These are phyloP conservation scores for Trypanosoma congolense DNA, from an alignment of 208 protist species.

Conservation along the genomic window DNA sequence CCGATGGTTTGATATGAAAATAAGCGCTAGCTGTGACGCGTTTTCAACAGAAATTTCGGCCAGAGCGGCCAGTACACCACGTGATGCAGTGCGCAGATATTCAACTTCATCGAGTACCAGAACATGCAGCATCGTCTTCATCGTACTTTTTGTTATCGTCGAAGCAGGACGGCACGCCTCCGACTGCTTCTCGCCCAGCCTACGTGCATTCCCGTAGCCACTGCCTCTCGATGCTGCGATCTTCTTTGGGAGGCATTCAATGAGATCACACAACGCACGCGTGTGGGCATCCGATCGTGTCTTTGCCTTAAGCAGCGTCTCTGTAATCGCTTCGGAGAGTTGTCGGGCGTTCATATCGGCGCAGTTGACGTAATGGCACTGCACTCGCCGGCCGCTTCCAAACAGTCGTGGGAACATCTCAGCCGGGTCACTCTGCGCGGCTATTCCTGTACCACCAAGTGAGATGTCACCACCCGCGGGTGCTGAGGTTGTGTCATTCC, in stretches of 20 bases:
- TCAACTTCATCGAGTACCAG: conserved; percentile 80
- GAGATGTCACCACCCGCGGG: background rate
- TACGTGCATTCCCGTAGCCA: background rate
- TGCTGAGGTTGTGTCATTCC: background rate
- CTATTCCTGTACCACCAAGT: background rate
- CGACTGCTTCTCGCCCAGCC: background rate
- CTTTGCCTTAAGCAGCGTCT: conserved; percentile 34
- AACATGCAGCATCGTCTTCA: conserved; percentile 39
- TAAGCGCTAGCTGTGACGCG: conserved; percentile 49
- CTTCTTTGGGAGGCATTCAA: conserved; percentile 22
- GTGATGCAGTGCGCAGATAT: conserved; percentile 40
- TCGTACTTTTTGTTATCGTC: background rate
- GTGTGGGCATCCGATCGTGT: conserved; percentile 33
- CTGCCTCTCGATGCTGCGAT: conserved; percentile 1
- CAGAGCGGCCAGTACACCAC: conserved; percentile 38
- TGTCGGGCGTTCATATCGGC: conserved; percentile 48
- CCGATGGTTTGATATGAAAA: conserved; percentile 78
- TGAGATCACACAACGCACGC: conserved; percentile 22
- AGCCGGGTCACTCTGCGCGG: background rate
- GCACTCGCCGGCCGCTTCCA: conserved; percentile 21
- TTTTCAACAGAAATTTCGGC: conserved; percentile 36
- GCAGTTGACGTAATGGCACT: conserved; percentile 81
- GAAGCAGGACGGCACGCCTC: conserved; percentile 1
- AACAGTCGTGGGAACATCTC: background rate
- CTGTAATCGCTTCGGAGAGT: conserved; percentile 36